Base-by-base conservation (phyloP, 352 stramenopile species). In the Phytophthora pseudosyringae region DNA sequence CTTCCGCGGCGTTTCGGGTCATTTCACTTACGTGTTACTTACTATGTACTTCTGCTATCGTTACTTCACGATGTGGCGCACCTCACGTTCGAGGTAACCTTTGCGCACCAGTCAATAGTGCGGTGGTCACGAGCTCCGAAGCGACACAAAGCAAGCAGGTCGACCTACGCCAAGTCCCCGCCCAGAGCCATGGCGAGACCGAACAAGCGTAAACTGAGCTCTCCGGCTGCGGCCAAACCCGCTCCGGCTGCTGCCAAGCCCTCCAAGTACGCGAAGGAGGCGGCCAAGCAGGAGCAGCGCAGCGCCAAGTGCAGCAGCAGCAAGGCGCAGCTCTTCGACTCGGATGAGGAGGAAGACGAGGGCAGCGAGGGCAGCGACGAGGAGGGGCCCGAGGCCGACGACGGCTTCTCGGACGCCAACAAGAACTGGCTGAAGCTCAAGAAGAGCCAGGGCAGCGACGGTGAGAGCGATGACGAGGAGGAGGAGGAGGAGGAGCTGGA, bases 381-480 rank as follows among this genome's bases (percentile, higher is more conserved):
- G 5, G 81, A 86, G 1, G 75, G 81, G 13, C 72, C 81, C 1
- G 76, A 91, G 15, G 71, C 78, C 13, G 78, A 87, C 10, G 70
- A 88, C 2, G 88, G 80, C 0, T 95, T 94, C 74, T 93, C 86
- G 53, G 87, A 95, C 51, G 74, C 80, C 46, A 95, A 95, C 75
- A 90, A 94, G 74, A 93, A 73, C 64, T 94, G 87, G 86, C 68
- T 94, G 38, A 93, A 93, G 65, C 54, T 88, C 4, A 95, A 95
- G 73, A 87, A 89, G 67, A 76, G 78, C 33, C 64, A 65, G 31
- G 48, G 21, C 40, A 78, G 63, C 60, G 71, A 83, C 25, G 56
- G 66, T 29, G 79, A 67, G 15, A 39, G 86, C 1, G 71, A 83
- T 0, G 81, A 81, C 1, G 60, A 81, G 9, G 75, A 84, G 1